These are phyloP conservation scores for Aspergillus calidoustus DNA, from an alignment of 2,329 filamentous ascomycete species.

Conservation along the genomic window DNA sequence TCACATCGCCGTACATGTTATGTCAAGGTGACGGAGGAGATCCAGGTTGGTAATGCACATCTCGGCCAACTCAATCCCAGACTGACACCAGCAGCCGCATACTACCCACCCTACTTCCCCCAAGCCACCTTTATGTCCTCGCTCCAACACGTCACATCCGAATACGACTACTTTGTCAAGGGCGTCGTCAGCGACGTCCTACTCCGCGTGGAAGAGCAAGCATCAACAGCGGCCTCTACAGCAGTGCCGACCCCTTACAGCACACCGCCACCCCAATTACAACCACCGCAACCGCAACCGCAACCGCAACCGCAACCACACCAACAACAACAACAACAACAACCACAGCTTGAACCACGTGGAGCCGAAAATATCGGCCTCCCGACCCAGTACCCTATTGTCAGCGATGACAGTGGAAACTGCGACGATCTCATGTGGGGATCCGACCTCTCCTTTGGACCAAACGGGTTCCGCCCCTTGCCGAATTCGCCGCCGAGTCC, in stretches of 20 bases:
- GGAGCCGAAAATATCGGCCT: background rate
- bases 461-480: slow-evolving; percentile 7
- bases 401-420: background rate
- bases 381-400: background rate
- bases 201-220: slow-evolving; percentile 4
- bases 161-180: slow-evolving; percentile 16
- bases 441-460: slow-evolving; percentile 15
- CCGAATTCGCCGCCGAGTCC: background rate
- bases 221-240: background rate
- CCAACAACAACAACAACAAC: background rate
- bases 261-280: background rate
- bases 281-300: too few species aligned
- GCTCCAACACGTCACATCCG: background rate
- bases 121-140: background rate
- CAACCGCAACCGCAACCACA: too few species aligned
- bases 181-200: slow-evolving; percentile 15
- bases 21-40: background rate
- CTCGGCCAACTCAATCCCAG: background rate
- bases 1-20: background rate
- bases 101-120: slow-evolving; percentile 6
- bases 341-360: background rate
- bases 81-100: background rate
- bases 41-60: background rate
- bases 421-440: slow-evolving; percentile 7
- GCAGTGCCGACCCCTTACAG: background rate